Percentiles rank a stretch among this genome's conserved stretches.
These are phyloP conservation scores for Rhododendron molle DNA, from an alignment of 148 eudicot species.

Conservation along the genomic window DNA sequence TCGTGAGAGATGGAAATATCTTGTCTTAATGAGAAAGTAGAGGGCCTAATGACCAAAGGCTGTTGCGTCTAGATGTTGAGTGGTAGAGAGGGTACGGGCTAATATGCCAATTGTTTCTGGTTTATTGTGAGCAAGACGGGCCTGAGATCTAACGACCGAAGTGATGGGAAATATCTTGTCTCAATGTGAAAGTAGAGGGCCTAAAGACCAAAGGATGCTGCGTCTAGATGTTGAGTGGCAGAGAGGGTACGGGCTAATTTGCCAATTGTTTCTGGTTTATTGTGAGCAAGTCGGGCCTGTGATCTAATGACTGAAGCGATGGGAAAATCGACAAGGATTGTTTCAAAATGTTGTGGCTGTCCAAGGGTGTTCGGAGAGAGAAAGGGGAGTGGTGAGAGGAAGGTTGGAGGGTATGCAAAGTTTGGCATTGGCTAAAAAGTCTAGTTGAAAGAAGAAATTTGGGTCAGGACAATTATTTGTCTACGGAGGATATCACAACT, in stretches of 20 bases:
- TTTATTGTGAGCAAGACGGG: background rate
- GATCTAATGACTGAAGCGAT: background rate
- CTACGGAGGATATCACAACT: background rate
- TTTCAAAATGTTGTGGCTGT: background rate
- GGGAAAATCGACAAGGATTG: background rate
- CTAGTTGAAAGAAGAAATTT: background rate
- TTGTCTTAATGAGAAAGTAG: no score
- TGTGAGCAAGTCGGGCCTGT: background rate
- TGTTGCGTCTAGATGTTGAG: background rate
- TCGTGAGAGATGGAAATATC: background rate
- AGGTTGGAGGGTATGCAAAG: background rate
- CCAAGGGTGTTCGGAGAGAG: background rate
- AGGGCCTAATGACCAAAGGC: background rate
- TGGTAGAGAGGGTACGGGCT: background rate
- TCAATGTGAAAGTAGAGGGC: background rate
- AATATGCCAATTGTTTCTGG: background rate
- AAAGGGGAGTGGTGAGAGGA: background rate
- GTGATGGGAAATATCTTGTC: background rate
- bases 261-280: background rate
- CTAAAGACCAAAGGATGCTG: background rate
- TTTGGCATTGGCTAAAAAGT: background rate
- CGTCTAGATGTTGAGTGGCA: background rate
- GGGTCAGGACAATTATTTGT: background rate
- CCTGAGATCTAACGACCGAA: background rate
- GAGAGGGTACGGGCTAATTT: background rate